These are phyloP conservation scores for Rhizopogon vulgaris DNA, from an alignment of 768 basidiomycete species.

Conservation along the genomic window DNA sequence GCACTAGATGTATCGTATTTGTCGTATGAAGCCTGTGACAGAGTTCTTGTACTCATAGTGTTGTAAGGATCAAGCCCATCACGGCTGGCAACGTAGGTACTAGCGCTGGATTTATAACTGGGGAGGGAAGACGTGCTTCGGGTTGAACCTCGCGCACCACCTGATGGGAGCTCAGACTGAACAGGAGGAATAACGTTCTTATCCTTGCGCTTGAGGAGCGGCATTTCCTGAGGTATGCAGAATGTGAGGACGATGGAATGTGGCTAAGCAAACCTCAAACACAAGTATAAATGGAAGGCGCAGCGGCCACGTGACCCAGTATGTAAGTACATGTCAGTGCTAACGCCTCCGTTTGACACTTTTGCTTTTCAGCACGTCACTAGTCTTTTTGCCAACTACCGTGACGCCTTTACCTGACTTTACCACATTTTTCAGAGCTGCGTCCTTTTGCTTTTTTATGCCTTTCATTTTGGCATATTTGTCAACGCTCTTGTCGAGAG, in stretches of 20 bases:
- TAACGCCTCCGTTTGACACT: conserved; percentile 30
- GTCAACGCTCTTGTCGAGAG: conserved; percentile 57
- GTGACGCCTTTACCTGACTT: conserved; percentile 84
- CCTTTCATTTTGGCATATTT: conserved; percentile 54
- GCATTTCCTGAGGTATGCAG: conserved; percentile 10
- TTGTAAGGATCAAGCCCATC: conserved; percentile 55
- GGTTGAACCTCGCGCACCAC: conserved; percentile 22
- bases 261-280: background rate
- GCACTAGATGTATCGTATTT: conserved; percentile 15
- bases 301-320: background rate
- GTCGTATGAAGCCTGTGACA: conserved; percentile 19
- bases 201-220: conserved; percentile 58
- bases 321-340: conserved; percentile 4
- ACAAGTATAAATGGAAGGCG: background rate
- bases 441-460: conserved; percentile 79
- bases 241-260: background rate
- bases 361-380: conserved; percentile 20
- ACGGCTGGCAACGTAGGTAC: conserved; percentile 63
- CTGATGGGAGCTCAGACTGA: conserved; percentile 22
- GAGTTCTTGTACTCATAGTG: conserved; percentile 17
- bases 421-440: conserved; percentile 74
- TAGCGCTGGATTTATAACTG: conserved; percentile 44
- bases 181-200: conserved; percentile 67
- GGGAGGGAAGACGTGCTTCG: conserved; percentile 34
- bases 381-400: conserved; percentile 68